Evolutionary conservation across 2,329 filamentous ascomycete species (phyloP).

Genomic region (Chalaropsis ovoidea): DNA sequence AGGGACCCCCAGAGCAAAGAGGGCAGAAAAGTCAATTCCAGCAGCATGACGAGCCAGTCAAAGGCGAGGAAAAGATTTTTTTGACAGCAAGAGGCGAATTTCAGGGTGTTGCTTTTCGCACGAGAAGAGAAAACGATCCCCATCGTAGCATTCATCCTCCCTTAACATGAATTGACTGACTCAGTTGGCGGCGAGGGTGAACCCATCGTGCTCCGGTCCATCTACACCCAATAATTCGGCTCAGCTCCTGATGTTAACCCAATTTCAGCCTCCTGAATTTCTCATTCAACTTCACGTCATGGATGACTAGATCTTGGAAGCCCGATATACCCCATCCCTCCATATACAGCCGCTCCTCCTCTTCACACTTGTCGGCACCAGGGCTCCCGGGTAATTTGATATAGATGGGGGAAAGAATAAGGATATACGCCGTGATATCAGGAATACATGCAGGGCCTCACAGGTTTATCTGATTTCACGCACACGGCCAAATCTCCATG

Average conservation of each 20-base stretch:
- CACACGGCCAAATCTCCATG: too few relatives aligned
- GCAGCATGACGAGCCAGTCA: background rate
- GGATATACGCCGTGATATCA: background rate
- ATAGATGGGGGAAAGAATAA: background rate
- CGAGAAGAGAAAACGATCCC: background rate
- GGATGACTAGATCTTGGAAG: background rate
- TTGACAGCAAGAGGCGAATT: background rate
- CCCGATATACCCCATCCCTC: background rate
- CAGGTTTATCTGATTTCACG: too few relatives aligned
- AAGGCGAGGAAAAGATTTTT: background rate
- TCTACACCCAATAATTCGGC: background rate
- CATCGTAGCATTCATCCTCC: background rate
- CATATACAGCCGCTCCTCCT: background rate
- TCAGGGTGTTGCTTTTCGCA: background rate
- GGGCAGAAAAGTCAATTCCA: background rate
- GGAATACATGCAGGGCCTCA: too few relatives aligned
- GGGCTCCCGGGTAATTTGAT: background rate
- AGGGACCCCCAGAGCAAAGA: background rate
- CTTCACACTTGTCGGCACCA: too few relatives aligned
- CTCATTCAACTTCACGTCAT: background rate
- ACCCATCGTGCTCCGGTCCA: background rate
- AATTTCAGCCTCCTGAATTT: constrained; percentile 7
- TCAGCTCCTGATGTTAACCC: background rate
- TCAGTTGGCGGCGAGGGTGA: background rate
- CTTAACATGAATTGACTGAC: background rate